These are phyloP conservation scores for Sonneratia caseolaris DNA, from an alignment of 345 rosid species.

Conservation along the genomic window DNA sequence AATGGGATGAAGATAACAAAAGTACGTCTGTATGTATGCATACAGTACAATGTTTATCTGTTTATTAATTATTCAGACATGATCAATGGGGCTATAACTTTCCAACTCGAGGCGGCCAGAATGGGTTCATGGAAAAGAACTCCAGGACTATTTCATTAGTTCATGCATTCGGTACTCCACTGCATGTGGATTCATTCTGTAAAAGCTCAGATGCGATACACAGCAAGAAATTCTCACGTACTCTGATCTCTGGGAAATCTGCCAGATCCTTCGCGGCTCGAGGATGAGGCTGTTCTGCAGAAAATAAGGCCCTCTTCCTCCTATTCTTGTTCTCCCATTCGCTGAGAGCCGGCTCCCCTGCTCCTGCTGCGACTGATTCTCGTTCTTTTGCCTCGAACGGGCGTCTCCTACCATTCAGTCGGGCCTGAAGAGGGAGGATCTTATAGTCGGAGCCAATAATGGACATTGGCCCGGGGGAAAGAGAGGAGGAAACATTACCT, in stretches of 20 bases:
- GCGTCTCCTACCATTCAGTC: slow-evolving; percentile 15
- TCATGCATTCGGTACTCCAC: neutral
- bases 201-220: neutral
- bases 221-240: neutral
- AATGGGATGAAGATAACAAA: no score
- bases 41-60: no score
- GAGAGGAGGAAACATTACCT: neutral
- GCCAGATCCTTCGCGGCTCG: slow-evolving; percentile 2
- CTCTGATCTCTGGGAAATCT: neutral
- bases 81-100: no score
- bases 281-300: slow-evolving; percentile 6
- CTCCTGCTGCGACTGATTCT: neutral
- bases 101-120: no score
- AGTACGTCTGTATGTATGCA: no score
- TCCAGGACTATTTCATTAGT: no score
- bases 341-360: neutral
- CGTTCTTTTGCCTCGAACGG: slow-evolving; percentile 9
- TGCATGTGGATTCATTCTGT: neutral
- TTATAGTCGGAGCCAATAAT: no score
- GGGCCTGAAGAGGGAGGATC: slow-evolving; percentile 1
- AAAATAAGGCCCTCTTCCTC: slow-evolving; percentile 18
- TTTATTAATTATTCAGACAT: no score
- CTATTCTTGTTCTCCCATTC: slow-evolving; percentile 18
- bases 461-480: no score
- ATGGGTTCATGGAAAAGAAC: no score